Conservation (phyloP, 2,329 filamentous ascomycete species). For the Arthrocladium fulminans region DNA sequence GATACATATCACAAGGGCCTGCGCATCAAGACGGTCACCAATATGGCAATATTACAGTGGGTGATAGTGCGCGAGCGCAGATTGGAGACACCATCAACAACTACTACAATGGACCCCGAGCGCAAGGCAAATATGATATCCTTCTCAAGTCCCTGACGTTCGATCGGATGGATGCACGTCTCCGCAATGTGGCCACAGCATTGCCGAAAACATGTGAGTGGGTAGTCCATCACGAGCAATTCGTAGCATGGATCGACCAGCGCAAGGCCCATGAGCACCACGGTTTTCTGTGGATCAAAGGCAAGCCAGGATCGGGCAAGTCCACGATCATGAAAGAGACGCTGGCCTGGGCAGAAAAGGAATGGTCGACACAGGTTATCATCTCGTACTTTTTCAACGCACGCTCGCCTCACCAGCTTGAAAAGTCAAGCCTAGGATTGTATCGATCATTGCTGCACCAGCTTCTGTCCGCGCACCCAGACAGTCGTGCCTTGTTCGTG, state of each 20-base stretch:
- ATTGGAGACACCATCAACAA: too few relatives aligned
- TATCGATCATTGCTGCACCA: constrained; percentile 44
- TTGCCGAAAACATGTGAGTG: constrained; percentile 35
- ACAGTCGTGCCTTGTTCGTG: not conserved
- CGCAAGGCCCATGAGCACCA: constrained; percentile 7
- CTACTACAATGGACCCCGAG: too few relatives aligned
- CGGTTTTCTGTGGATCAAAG: constrained; percentile 18
- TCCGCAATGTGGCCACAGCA: constrained; percentile 30
- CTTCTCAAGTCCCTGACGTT: constrained; percentile 27
- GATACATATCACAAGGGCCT: too few relatives aligned
- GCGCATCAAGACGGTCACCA: too few relatives aligned
- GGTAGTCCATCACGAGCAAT: constrained; percentile 30
- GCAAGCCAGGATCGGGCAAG: constrained; percentile 35
- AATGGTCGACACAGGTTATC: constrained; percentile 14
- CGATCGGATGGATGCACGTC: constrained; percentile 32
- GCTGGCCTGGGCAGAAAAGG: constrained; percentile 13
- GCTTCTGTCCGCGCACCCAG: constrained; percentile 27
- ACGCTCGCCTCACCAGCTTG: constrained; percentile 30
- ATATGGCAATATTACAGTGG: too few relatives aligned
- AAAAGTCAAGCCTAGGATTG: constrained; percentile 41
- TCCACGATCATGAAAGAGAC: constrained; percentile 39
- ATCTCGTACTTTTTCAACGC: constrained; percentile 45
- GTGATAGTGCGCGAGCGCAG: too few relatives aligned
- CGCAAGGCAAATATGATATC: not conserved
- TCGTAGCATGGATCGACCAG: constrained; percentile 31